A percentile compares a stretch with the other conserved stretches of the same genome.
phyloP scores from a whole-genome alignment of 2,329 filamentous ascomycete species.

The Aspergillus sp. region DNA sequence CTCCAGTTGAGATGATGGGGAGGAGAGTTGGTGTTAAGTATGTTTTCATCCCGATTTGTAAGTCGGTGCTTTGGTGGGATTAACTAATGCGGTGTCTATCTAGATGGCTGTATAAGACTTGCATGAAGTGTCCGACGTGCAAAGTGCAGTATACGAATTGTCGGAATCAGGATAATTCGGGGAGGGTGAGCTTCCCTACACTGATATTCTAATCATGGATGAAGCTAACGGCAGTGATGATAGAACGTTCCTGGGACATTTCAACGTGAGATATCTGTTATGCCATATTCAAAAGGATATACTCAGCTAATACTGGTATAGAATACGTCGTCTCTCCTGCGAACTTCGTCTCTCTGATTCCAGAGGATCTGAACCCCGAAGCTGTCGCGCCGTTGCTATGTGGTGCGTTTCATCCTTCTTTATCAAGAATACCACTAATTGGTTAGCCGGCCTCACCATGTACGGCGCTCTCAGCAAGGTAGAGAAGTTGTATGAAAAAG shows the following conservation, averaged over 20 bases:
- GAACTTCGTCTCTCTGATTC: constrained; percentile 11
- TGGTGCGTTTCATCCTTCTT: not conserved
- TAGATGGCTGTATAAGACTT: constrained; percentile 17
- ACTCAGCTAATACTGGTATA: not conserved
- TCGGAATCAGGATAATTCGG: constrained; percentile 15
- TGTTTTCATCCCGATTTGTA: not conserved
- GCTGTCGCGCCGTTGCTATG: constrained; percentile 15
- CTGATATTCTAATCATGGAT: not conserved
- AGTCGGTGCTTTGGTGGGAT: too few relatives aligned
- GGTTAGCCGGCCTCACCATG: constrained; percentile 13
- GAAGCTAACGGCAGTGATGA: not conserved
- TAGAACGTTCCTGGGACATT: constrained; percentile 17
- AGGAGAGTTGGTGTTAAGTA: not conserved
- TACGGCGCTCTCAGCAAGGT: constrained; percentile 18
- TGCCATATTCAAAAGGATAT: not conserved
- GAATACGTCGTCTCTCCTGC: constrained; percentile 17
- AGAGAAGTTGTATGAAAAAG: constrained; percentile 10
- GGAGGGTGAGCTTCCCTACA: constrained; percentile 1
- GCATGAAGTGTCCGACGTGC: constrained; percentile 14
- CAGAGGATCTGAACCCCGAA: constrained; percentile 11
- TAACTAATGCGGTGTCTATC: not conserved
- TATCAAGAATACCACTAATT: not conserved
- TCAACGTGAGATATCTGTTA: constrained; percentile 7
- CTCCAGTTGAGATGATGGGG: not conserved
- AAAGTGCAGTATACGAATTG: constrained; percentile 18